Evolutionary conservation across 1,284 basidiomycete species (phyloP), one percentile per base, ranked within the genome.

Genomic region (Rhodotorula mucilaginosa): DNA sequence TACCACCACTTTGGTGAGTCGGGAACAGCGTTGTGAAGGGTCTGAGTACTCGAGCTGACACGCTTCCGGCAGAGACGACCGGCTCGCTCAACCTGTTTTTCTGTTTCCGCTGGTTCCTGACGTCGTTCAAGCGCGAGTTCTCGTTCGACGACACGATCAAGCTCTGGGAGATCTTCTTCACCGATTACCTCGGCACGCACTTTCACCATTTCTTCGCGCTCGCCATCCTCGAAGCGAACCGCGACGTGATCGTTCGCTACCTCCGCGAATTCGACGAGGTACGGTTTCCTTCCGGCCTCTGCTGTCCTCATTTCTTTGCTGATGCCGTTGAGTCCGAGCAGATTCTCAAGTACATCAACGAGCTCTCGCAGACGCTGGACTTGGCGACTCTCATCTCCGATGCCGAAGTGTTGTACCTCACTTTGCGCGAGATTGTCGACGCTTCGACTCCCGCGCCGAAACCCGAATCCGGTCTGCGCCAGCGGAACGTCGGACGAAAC

Each of bases 111-210:
- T 93, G 91, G 91, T 87, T 93, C 44, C 68, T 84, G 64, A 77
- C 74, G 10, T 57, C 58, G 1, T 97, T 97, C 86, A 97, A 97
- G 82, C 89, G 96, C 72, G 96, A 99, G 81, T 97, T 99, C 81
- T 83, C 88, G 3, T 95, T 98, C 81, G 87, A 90, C 49, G 90
- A 96, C 65, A 90, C 98, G 39, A 83, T 95, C 48, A 86, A 87
- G 29, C 83, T 99, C 13, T 99, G 97, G 97, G 97, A 99, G 81
- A 78, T 93, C 16, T 83, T 97, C n/a, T 97, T 92, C 91, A 94
- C 94, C 10, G 88, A 95, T 78, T 90, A 91, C 79, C 93, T 93
- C 82, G 92, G 89, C 80, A 87, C 86, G 48, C 84, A 89, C 48
- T 97, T 98, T 79, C 88, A 94, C n/a, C 86, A 99, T 5, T 99